Evolutionary conservation across 495 filamentous ascomycete genomes (phyloP).

Genomic region (Evernia prunastri): DNA sequence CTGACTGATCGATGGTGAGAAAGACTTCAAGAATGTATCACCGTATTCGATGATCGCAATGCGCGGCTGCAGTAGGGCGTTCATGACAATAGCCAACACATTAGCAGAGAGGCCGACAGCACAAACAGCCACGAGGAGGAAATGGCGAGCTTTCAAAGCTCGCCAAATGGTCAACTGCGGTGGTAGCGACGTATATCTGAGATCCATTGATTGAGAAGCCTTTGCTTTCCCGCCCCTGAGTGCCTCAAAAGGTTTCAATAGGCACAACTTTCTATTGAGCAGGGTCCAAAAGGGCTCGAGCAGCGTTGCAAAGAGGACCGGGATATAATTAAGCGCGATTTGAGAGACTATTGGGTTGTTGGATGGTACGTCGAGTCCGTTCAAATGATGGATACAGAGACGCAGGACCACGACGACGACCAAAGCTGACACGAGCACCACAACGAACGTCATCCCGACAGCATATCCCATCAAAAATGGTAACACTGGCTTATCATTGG

Average conservation of each 20-base stretch:
- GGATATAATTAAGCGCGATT: constrained; percentile 40
- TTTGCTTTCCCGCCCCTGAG: constrained; percentile 31
- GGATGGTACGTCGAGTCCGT: constrained; percentile 35
- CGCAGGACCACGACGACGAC: background rate
- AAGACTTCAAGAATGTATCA: constrained; percentile 14
- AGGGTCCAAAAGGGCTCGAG: constrained; percentile 44
- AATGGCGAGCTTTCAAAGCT: constrained; percentile 35
- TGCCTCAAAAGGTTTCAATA: constrained; percentile 42
- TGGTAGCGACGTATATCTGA: constrained; percentile 39
- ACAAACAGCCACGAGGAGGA: constrained; percentile 34
- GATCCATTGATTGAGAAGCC: constrained; percentile 29
- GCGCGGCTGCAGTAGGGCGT: constrained; percentile 32
- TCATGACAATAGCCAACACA: constrained; percentile 34
- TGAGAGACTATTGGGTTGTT: constrained; percentile 32
- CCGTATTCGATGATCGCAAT: background rate
- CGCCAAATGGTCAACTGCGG: constrained; percentile 38
- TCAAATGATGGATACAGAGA: background rate
- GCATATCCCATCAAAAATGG: constrained; percentile 11
- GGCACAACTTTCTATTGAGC: constrained; percentile 37
- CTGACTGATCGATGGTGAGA: constrained; percentile 11
- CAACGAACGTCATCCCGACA: constrained; percentile 4
- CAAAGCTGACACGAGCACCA: constrained; percentile 3
- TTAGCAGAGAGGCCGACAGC: constrained; percentile 35
- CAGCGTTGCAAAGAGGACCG: constrained; percentile 38
- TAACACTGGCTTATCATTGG: background rate